A percentile compares a stretch with the other conserved stretches of the same genome.
These are phyloP conservation scores for Discostella stelligeroides DNA, from an alignment of 108 stramenopile genomes.

Conservation along the genomic window DNA sequence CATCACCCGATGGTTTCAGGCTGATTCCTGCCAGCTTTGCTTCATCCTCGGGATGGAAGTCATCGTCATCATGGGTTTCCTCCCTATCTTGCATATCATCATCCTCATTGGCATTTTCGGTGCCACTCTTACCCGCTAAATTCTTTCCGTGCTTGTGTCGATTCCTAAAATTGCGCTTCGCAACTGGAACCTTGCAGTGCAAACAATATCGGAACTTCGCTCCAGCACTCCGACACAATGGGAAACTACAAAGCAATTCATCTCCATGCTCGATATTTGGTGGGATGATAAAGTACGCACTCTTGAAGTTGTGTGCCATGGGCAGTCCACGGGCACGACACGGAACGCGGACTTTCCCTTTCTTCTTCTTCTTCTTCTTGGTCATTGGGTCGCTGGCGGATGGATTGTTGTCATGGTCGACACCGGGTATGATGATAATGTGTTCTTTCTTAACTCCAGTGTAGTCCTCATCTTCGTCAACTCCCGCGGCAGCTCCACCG, in stretches of 20 bases:
- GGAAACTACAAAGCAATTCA: slow-evolving; percentile 81
- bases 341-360: slow-evolving; percentile 53
- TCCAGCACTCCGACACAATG: slow-evolving; percentile 75
- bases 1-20: too few relatives aligned
- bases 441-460: slow-evolving; percentile 27
- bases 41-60: not conserved
- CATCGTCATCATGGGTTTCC: slow-evolving; percentile 1
- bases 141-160: slow-evolving; percentile 69
- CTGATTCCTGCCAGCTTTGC: not conserved
- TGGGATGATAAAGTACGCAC: slow-evolving; percentile 84
- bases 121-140: slow-evolving; percentile 4
- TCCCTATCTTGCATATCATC: slow-evolving; percentile 5
- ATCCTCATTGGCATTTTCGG: slow-evolving; percentile 9
- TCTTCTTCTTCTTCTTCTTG: slow-evolving; percentile 40
- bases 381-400: not conserved
- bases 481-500: too few relatives aligned
- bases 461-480: slow-evolving; percentile 18
- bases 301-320: slow-evolving; percentile 88
- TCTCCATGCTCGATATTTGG: slow-evolving; percentile 84
- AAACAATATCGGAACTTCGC: slow-evolving; percentile 82
- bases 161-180: slow-evolving; percentile 82
- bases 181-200: slow-evolving; percentile 75
- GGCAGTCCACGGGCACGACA: slow-evolving; percentile 87
- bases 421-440: slow-evolving; percentile 32
- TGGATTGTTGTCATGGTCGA: not conserved